phyloP scores from a whole-genome alignment of 2,329 filamentous ascomycete genomes.

The Neophaeococcomyces mojaviensis region DNA sequence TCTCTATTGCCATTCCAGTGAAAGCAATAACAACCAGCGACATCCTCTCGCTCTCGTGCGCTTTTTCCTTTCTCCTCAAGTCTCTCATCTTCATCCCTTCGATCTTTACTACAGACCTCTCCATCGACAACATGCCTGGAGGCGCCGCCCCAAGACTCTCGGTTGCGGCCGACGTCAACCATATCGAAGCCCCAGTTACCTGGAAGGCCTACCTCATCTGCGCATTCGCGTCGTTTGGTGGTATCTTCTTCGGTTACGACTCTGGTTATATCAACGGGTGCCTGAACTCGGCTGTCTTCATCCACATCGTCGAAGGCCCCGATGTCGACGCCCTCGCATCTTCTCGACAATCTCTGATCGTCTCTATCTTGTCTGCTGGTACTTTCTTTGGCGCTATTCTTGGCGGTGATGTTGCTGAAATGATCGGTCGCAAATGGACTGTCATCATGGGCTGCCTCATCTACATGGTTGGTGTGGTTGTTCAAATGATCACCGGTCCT shows the following conservation, averaged over 20 bases:
- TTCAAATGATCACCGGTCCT: slow-evolving; percentile 53
- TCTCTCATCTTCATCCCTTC: neutral
- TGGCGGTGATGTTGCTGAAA: slow-evolving; percentile 67
- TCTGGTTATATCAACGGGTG: slow-evolving; percentile 48
- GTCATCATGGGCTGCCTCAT: slow-evolving; percentile 62
- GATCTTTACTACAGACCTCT: neutral
- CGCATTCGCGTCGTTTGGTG: slow-evolving; percentile 53
- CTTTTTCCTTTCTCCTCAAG: neutral
- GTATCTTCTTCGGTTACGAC: slow-evolving; percentile 54
- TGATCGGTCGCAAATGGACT: slow-evolving; percentile 62
- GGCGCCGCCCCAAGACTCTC: slow-evolving; percentile 6
- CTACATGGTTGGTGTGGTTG: slow-evolving; percentile 60
- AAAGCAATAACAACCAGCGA: slow-evolving; percentile 9
- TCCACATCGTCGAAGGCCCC: slow-evolving; percentile 28
- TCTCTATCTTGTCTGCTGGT: slow-evolving; percentile 66
- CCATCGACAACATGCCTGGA: slow-evolving; percentile 4
- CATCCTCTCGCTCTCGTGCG: slow-evolving; percentile 1
- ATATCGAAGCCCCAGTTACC: slow-evolving; percentile 52
- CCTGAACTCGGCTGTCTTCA: slow-evolving; percentile 42
- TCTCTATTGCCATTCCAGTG: slow-evolving; percentile 2
- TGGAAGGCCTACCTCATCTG: slow-evolving; percentile 53
- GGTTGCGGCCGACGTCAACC: slow-evolving; percentile 36
- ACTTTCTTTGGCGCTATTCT: slow-evolving; percentile 73
- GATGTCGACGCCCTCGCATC: slow-evolving; percentile 38
- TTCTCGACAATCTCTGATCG: slow-evolving; percentile 52